Conservation (phyloP, 2,329 filamentous ascomycete genomes). For the Lecanosticta acicola region DNA sequence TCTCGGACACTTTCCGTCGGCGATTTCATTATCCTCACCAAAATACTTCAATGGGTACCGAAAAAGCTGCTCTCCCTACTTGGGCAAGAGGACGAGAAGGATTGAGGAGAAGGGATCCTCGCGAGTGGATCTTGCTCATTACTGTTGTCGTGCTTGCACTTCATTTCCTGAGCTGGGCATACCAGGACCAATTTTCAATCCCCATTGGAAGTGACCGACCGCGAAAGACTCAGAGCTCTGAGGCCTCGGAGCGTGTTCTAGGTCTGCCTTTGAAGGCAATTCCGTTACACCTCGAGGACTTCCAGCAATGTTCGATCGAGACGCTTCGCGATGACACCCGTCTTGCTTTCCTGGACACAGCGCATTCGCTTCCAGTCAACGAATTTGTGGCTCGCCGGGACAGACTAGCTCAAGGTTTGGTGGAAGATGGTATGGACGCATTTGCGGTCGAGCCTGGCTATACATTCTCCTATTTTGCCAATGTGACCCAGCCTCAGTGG, state of each 20-base stretch:
- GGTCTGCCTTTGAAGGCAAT: conserved; percentile 12
- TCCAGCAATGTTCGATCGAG: conserved; percentile 50
- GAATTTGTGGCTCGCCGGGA: conserved; percentile 55
- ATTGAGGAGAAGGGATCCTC: not conserved
- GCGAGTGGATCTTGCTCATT: conserved; percentile 1
- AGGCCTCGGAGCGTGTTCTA: not conserved
- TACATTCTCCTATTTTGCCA: conserved; percentile 57
- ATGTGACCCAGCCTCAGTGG: conserved; percentile 43
- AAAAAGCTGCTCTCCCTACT: not conserved
- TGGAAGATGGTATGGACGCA: conserved; percentile 48
- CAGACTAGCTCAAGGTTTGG: conserved; percentile 52
- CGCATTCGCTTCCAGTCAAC: conserved; percentile 42
- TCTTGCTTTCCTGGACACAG: conserved; percentile 48
- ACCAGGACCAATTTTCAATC: not conserved
- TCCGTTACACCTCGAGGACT: conserved; percentile 7
- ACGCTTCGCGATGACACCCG: conserved; percentile 42
- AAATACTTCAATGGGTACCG: not conserved
- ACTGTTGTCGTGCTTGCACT: not conserved
- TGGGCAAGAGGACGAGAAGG: not conserved
- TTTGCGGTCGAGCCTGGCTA: conserved; percentile 61
- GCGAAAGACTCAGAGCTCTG: not conserved
- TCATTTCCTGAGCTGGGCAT: not conserved
- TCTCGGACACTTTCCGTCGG: not conserved
- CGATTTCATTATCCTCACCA: too few species aligned
- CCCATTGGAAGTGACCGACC: too few species aligned